These are phyloP conservation scores for Leucogyrophana mollusca DNA, from an alignment of 768 basidiomycete species.

Conservation along the genomic window DNA sequence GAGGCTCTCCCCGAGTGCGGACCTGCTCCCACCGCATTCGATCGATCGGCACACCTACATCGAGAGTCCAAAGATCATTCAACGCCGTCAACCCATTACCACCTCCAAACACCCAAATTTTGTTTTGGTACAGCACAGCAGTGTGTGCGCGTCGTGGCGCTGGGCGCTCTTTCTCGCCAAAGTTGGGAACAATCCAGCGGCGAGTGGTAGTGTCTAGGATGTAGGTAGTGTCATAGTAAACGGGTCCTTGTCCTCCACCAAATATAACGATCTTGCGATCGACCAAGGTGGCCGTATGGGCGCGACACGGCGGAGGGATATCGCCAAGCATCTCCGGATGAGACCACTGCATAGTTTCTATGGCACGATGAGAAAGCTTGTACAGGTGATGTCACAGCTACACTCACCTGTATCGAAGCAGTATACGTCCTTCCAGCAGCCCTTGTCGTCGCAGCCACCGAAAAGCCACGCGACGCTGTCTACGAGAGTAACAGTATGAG, in stretches of 20 bases:
- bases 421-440: constrained; percentile 72
- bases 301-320: constrained; percentile 77
- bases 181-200: constrained; percentile 56
- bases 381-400: neutral
- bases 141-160: constrained; percentile 86
- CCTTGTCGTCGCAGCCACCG: constrained; percentile 84
- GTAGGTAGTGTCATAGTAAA: constrained; percentile 82
- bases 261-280: constrained; percentile 80
- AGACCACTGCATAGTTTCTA: constrained; percentile 90
- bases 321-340: constrained; percentile 78
- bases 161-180: constrained; percentile 36
- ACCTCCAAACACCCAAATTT: constrained; percentile 89
- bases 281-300: constrained; percentile 84
- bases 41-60: constrained; percentile 38
- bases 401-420: constrained; percentile 79
- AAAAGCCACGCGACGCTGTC: constrained; percentile 85
- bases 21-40: constrained; percentile 60
- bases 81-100: constrained; percentile 90
- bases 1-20: constrained; percentile 52
- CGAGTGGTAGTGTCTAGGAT: constrained; percentile 77
- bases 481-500: constrained; percentile 82
- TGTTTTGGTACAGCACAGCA: constrained; percentile 66
- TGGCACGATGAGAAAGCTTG: constrained; percentile 1
- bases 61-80: constrained; percentile 88
- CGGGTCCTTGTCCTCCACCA: constrained; percentile 82